Percentiles rank a stretch among this genome's conserved stretches.
Evolutionary conservation across 805 yeast genomes (phyloP).

Genomic region (Hyphopichia homilentoma): DNA sequence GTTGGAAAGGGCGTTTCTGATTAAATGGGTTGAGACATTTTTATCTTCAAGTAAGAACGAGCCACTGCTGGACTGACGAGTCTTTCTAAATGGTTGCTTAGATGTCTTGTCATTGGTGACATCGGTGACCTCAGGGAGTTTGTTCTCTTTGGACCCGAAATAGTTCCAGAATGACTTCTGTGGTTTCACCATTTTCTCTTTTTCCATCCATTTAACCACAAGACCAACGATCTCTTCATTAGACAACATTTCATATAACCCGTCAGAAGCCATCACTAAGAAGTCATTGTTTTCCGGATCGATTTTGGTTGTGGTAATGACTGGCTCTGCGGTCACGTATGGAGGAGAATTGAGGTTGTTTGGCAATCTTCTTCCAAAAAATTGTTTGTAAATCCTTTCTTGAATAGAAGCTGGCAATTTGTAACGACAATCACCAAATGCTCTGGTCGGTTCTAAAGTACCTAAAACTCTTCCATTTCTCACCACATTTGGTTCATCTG

Average conservation of each 20-base stretch:
- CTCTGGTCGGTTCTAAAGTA: slow-evolving; percentile 89
- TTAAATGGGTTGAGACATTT: slow-evolving; percentile 88
- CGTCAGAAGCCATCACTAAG: slow-evolving; percentile 90
- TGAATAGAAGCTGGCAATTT: slow-evolving; percentile 80
- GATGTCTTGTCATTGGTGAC: slow-evolving; percentile 55
- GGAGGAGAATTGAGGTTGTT: slow-evolving; percentile 83
- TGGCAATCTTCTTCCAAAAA: slow-evolving; percentile 79
- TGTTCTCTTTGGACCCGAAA: slow-evolving; percentile 40
- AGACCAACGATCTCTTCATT: slow-evolving; percentile 91
- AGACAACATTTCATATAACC: slow-evolving; percentile 84
- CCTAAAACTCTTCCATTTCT: slow-evolving; percentile 90
- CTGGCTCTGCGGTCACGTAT: slow-evolving; percentile 96
- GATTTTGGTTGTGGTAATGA: slow-evolving; percentile 75
- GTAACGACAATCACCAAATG: slow-evolving; percentile 96
- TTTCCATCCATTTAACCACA: slow-evolving; percentile 91
- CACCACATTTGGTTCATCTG: slow-evolving; percentile 80
- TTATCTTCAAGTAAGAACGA: slow-evolving; percentile 70
- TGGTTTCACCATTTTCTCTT: slow-evolving; percentile 57
- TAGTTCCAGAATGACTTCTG: slow-evolving; percentile 45
- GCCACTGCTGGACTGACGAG: slow-evolving; percentile 22
- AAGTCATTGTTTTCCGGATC: slow-evolving; percentile 73
- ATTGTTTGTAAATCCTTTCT: slow-evolving; percentile 63
- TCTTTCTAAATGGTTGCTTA: slow-evolving; percentile 73
- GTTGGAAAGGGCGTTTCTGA: slow-evolving; percentile 83
- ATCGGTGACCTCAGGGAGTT: slow-evolving; percentile 62